Conservation (phyloP, 352 stramenopile species). For the Phytophthora meadii region DNA sequence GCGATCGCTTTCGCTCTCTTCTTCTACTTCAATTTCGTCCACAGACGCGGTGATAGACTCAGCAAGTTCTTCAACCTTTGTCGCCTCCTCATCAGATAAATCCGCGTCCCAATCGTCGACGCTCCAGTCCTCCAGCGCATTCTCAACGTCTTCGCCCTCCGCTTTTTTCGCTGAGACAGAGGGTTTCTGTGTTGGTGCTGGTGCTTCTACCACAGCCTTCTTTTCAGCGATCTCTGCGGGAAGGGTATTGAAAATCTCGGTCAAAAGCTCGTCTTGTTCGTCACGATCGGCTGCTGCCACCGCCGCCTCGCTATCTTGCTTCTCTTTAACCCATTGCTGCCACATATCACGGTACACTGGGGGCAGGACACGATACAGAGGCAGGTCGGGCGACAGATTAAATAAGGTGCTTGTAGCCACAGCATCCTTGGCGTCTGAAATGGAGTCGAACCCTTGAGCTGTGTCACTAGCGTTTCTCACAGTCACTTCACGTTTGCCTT, state of each 20-base stretch:
- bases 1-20: conserved; percentile 34
- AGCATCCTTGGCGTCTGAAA: conserved; percentile 76
- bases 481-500: conserved; percentile 47
- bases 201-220: conserved; percentile 24
- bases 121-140: conserved; percentile 57
- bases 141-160: background rate
- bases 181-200: conserved; percentile 1
- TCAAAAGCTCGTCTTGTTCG: conserved; percentile 62
- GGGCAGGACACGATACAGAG: conserved; percentile 90
- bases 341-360: conserved; percentile 91
- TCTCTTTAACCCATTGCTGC: conserved; percentile 65
- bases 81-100: conserved; percentile 42
- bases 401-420: conserved; percentile 91
- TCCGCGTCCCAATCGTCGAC: conserved; percentile 82
- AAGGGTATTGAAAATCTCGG: conserved; percentile 54
- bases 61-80: conserved; percentile 6
- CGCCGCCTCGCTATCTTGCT: conserved; percentile 45
- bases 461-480: conserved; percentile 48
- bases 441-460: conserved; percentile 57
- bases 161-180: conserved; percentile 6
- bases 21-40: conserved; percentile 12
- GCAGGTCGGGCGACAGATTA: conserved; percentile 79
- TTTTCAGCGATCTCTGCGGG: conserved; percentile 63
- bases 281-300: conserved; percentile 46
- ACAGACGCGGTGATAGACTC: background rate